phyloP scores from a whole-genome alignment of 345 rosid species.

The Boechera retrofracta region DNA sequence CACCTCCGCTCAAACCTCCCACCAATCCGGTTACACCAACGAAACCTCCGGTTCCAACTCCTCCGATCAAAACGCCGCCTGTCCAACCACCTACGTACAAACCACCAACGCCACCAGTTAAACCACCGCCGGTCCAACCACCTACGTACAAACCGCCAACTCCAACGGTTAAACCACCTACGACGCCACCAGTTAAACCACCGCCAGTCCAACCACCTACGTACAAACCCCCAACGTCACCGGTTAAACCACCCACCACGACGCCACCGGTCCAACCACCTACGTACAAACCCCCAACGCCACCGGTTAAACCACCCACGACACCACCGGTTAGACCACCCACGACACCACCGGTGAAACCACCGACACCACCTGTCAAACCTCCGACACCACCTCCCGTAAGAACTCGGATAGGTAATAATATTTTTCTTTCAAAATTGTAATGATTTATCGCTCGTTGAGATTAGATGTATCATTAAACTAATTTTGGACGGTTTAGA shows the following conservation, averaged over 20 bases:
- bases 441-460: not conserved
- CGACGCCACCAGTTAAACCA: slow-evolving; percentile 34
- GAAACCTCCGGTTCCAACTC: slow-evolving; percentile 36
- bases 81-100: slow-evolving; percentile 24
- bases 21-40: slow-evolving; percentile 38
- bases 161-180: not conserved
- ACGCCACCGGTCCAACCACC: not conserved
- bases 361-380: slow-evolving; percentile 10
- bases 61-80: slow-evolving; percentile 29
- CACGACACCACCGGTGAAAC: not conserved
- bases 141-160: slow-evolving; percentile 22
- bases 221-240: slow-evolving; percentile 33
- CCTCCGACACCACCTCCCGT: slow-evolving; percentile 51
- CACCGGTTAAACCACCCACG: not conserved
- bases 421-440: not conserved
- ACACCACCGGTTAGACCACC: slow-evolving; percentile 37
- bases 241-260: slow-evolving; percentile 26
- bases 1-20: slow-evolving; percentile 39
- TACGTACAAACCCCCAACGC: not conserved
- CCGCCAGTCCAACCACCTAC: not conserved
- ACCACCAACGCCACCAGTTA: slow-evolving; percentile 24
- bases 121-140: slow-evolving; percentile 15
- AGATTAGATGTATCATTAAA: not conserved
- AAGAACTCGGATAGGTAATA: slow-evolving; percentile 59
- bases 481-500: slow-evolving; percentile 49